Evolutionary conservation across 768 basidiomycete species (phyloP).

Genomic region (Hemileccinum rubropunctum): DNA sequence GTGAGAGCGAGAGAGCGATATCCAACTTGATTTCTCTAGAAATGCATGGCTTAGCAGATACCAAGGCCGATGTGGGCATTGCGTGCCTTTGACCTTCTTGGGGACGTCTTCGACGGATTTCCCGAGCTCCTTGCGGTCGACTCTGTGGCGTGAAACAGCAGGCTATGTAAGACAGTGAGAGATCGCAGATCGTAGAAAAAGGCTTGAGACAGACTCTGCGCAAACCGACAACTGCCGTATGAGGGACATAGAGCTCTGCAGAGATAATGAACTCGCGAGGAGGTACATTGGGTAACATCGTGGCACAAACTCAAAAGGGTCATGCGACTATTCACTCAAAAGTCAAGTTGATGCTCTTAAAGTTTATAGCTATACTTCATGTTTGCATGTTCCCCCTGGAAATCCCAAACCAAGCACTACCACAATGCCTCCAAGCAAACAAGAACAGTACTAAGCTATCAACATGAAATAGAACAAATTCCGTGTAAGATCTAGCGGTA

Average conservation of each 20-base stretch:
- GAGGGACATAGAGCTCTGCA: constrained; percentile 61
- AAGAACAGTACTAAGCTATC: constrained; percentile 10
- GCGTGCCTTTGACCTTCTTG: constrained; percentile 60
- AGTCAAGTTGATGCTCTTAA: too few relatives aligned
- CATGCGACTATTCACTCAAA: background rate
- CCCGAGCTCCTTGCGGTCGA: constrained; percentile 47
- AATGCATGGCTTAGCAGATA: background rate
- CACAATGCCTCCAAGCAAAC: constrained; percentile 1
- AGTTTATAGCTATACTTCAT: constrained; percentile 1
- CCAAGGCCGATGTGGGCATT: background rate
- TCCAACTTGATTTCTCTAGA: constrained; percentile 73
- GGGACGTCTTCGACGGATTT: constrained; percentile 41
- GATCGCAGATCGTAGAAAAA: background rate
- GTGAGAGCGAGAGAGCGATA: constrained; percentile 51
- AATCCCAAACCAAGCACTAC: background rate
- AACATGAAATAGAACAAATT: constrained; percentile 1
- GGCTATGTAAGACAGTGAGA: constrained; percentile 36
- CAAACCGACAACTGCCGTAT: constrained; percentile 44
- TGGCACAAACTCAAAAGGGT: background rate
- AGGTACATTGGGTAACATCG: constrained; percentile 11
- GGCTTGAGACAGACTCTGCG: constrained; percentile 50
- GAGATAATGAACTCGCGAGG: constrained; percentile 57
- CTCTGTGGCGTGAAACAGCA: constrained; percentile 47
- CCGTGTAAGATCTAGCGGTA: constrained; percentile 12
- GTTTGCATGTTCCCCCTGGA: background rate